Evolutionary conservation across 176 grass and related monocot genomes (phyloP).

Genomic region (Olyra latifolia): DNA sequence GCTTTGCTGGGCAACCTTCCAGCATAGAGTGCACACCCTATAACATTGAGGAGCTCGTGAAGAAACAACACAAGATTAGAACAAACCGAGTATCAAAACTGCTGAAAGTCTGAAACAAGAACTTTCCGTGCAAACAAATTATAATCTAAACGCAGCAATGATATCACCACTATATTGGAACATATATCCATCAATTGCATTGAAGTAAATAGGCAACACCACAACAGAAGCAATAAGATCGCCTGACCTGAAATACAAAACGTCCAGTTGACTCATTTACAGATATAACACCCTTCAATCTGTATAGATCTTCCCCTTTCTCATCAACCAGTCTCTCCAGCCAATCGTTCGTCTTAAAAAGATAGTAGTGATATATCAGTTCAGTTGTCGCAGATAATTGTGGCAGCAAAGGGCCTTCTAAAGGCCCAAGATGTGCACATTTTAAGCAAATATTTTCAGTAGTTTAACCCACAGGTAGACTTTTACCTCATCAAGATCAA

Average conservation of each 20-base stretch:
- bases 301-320: conserved; percentile 75
- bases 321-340: conserved; percentile 67
- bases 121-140: background rate
- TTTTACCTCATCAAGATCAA: conserved; percentile 79
- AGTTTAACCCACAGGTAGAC: background rate
- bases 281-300: conserved; percentile 71
- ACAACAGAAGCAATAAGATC: background rate
- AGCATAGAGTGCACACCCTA: conserved; percentile 73
- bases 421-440: background rate
- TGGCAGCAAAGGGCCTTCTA: background rate
- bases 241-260: conserved; percentile 56
- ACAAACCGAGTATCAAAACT: background rate
- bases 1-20: conserved; percentile 67
- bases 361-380: background rate
- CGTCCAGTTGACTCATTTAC: conserved; percentile 72
- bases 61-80: background rate
- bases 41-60: background rate
- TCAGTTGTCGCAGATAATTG: background rate
- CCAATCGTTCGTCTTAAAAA: conserved; percentile 66
- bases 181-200: background rate
- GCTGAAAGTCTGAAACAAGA: background rate
- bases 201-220: background rate
- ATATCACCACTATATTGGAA: background rate
- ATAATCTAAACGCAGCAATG: background rate
- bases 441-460: background rate